Base-by-base conservation (phyloP, 805 yeast genomes). In the Tetrapisispora pingtungensis region DNA sequence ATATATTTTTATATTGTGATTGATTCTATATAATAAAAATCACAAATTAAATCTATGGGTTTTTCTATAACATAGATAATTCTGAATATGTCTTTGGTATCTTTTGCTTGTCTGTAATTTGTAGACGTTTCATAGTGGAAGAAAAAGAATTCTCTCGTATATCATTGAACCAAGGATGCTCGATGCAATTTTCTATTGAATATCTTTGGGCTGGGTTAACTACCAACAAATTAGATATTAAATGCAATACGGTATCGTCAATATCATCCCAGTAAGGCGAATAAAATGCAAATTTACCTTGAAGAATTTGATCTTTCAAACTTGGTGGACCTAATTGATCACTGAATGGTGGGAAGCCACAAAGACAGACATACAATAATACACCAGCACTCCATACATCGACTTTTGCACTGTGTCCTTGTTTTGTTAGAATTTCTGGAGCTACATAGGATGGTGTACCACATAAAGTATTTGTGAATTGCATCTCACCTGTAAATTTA, bases 401-500 rank as follows among this genome's bases (percentile, higher is more conserved):
- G 12, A 81, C 87, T 36, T 81, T 76, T 31, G 82, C 80, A 30
- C 84, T 73, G 53, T 84, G 84, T 1, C 71, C 64, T 10, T 73
- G 69, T 60, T 79, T 78, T 19, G 57, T 53, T n/a, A 70, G 49
- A 7, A 84, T 82, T 55, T 84, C 94, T 0, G 94, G 94, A 0
- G 93, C 93, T 17, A 84, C 93, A 56, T 84, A 84, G 0, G 90
- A 87, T 0, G 94, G 94, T 0, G 94, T 84, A 1, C 94, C 94
- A 64, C 94, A 84, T 34, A 84, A 62, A 0, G 94, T 84, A 52
- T 79, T 79, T 10, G 94, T 82, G 57, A 82, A 82, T 48, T 78
- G 75, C 49, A 77, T 64, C 52, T 81, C 87, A 7, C 90, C 90
- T 36, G 84, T 70, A 39, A 68, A 65, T 51, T 75, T 70, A 1